These are phyloP conservation scores for Cicer pinnatifidum DNA, from an alignment of 306 rosid genomes.

Conservation along the genomic window DNA sequence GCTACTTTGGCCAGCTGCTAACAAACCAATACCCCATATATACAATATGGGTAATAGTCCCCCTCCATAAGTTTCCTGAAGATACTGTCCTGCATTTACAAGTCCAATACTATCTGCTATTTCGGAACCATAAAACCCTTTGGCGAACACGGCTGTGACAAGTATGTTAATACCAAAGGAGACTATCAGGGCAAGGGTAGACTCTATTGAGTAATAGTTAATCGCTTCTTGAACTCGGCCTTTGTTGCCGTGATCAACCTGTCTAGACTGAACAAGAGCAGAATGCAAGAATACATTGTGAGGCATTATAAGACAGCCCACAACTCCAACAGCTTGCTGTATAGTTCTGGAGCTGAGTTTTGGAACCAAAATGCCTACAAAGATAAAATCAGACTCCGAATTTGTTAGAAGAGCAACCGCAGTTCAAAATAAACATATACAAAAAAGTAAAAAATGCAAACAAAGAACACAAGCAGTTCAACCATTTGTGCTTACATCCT, in stretches of 20 bases:
- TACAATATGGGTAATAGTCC: slow-evolving; percentile 82
- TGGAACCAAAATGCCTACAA: slow-evolving; percentile 82
- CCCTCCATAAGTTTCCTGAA: slow-evolving; percentile 86
- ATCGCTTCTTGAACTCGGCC: slow-evolving; percentile 91
- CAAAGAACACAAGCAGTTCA: too few relatives aligned
- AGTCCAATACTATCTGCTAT: slow-evolving; percentile 76
- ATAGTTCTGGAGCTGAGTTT: slow-evolving; percentile 83
- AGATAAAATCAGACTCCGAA: slow-evolving; percentile 20
- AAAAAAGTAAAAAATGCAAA: too few relatives aligned
- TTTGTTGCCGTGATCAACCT: slow-evolving; percentile 66
- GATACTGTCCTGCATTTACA: slow-evolving; percentile 88
- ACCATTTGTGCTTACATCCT: too few relatives aligned
- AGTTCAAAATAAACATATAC: too few relatives aligned
- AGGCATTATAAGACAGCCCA: slow-evolving; percentile 97
- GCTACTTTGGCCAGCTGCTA: slow-evolving; percentile 98
- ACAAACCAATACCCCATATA: slow-evolving; percentile 90
- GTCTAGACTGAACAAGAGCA: slow-evolving; percentile 91
- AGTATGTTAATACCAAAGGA: slow-evolving; percentile 80
- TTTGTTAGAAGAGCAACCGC: too few relatives aligned
- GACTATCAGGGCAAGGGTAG: slow-evolving; percentile 70
- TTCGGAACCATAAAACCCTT: slow-evolving; percentile 82
- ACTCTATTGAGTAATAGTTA: slow-evolving; percentile 83
- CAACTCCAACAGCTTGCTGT: slow-evolving; percentile 93
- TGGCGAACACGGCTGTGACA: slow-evolving; percentile 92
- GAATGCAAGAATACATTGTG: slow-evolving; percentile 97